These are phyloP conservation scores for Fusarium miscanthi DNA, from an alignment of 2,329 filamentous ascomycete genomes.

Conservation along the genomic window DNA sequence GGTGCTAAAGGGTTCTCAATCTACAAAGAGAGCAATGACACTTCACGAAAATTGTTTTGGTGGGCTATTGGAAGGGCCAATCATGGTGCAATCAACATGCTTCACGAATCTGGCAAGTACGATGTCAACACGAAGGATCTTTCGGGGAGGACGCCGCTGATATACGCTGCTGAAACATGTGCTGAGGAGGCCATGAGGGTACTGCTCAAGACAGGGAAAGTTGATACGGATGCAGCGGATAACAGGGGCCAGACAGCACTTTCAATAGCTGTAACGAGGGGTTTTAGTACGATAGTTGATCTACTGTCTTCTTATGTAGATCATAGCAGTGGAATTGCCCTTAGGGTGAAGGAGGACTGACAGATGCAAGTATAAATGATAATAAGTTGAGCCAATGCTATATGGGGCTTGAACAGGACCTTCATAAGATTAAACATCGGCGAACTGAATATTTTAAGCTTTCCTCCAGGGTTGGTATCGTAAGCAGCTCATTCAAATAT, in stretches of 20 bases:
- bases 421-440: too few relatives aligned
- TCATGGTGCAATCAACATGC: too few relatives aligned
- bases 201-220: not conserved
- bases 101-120: not conserved
- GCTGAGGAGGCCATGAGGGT: not conserved
- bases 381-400: too few relatives aligned
- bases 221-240: fast-evolving
- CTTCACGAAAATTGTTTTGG: not conserved
- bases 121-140: fast-evolving
- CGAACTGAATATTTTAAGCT: too few relatives aligned
- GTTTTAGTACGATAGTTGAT: fast-evolving
- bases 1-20: too few relatives aligned
- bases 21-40: too few relatives aligned
- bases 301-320: fast-evolving
- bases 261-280: fast-evolving
- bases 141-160: fast-evolving
- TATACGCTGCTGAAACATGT: fast-evolving
- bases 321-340: fast-evolving
- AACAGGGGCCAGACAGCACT: fast-evolving
- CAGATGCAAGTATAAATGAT: too few relatives aligned
- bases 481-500: too few relatives aligned
- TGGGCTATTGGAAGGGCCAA: too few relatives aligned
- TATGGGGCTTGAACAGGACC: too few relatives aligned
- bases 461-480: too few relatives aligned
- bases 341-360: not conserved